Base-by-base conservation (phyloP, 305 asterid genomes). In the Withania somnifera region DNA sequence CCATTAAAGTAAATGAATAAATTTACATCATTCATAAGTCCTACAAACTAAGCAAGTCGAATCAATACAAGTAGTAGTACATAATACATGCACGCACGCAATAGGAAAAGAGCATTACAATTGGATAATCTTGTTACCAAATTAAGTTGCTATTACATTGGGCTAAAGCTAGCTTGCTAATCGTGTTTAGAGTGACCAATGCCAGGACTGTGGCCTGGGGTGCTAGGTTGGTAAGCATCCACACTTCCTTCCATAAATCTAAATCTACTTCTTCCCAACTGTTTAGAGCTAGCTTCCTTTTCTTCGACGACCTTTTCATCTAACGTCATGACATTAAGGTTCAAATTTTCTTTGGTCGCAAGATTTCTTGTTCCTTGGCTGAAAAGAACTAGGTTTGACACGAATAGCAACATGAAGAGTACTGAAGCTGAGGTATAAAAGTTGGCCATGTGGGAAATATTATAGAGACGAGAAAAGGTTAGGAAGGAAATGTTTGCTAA, bases 131-230 rank as follows among this genome's bases (percentile, higher is more conserved):
- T 10, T 6, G 14, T 60, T n/a, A 26, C 38, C 38, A 26, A 60
- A 14, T 32, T 45, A 2, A n/a, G n/a, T n/a, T n/a, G n/a, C 51
- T 10, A 50, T 56, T 53, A 36, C 34, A 19, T 56, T 10, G 34
- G 50, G 50, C 32, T 58, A 58, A 58, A 58, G n/a, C 80, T 36
- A 36, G 40, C 50, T 42, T 2, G 38, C 42, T 80, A 87, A 63
- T 90, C 91, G 61, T 92, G 93, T 80, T 84, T 90, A 34, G 97
- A 87, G 79, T 92, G 97, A 63, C 97, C 97, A 60, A 91, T 91
- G 76, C 97, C 97, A 0, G 97, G 97, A 36, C 97, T 92, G 17
- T 85, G 88, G 7, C 94, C 97, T 0, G 94, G 93, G 1, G 76
- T 77, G 0, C 93, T 89, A 11, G 34, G 34, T 30, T 30, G 34